phyloP scores from a whole-genome alignment of 768 basidiomycete species.

The Trametes cingulata region DNA sequence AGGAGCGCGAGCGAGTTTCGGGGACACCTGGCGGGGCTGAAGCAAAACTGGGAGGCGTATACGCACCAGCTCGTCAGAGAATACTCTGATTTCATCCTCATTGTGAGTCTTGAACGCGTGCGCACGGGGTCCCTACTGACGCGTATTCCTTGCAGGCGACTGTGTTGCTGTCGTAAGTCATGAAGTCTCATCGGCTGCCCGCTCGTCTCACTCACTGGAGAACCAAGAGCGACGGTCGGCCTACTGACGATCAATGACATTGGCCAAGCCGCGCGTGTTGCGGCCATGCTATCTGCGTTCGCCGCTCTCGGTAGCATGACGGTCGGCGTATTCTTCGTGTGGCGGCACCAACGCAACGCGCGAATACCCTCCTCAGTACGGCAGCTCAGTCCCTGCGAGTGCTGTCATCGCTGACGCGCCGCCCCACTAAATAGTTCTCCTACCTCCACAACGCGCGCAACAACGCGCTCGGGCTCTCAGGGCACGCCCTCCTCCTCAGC shows the following conservation, averaged over 20 bases:
- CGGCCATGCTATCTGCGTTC: slow-evolving; percentile 48
- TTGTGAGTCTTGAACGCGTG: slow-evolving; percentile 43
- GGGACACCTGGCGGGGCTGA: slow-evolving; percentile 49
- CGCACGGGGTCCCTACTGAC: too few species aligned
- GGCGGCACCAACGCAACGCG: slow-evolving; percentile 53
- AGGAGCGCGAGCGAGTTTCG: slow-evolving; percentile 50
- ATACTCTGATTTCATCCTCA: slow-evolving; percentile 56
- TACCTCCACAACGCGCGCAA: slow-evolving; percentile 56
- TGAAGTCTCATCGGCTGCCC: background rate
- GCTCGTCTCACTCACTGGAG: background rate
- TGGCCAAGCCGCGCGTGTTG: slow-evolving; percentile 29
- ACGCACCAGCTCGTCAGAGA: slow-evolving; percentile 52
- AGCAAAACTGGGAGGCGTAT: slow-evolving; percentile 51
- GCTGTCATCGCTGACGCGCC: background rate
- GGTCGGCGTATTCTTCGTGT: slow-evolving; percentile 56
- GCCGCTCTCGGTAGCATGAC: slow-evolving; percentile 57
- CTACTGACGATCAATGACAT: slow-evolving; percentile 48
- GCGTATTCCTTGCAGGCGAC: slow-evolving; percentile 50
- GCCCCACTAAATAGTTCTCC: slow-evolving; percentile 39
- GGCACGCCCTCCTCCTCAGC: slow-evolving; percentile 52
- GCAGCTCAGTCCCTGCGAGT: background rate
- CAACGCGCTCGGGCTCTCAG: slow-evolving; percentile 45
- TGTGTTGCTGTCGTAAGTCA: slow-evolving; percentile 52
- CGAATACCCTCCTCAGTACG: slow-evolving; percentile 41
- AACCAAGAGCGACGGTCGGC: slow-evolving; percentile 48